Conservation (phyloP, 2,329 filamentous ascomycete species). For the Nemania sp. region DNA sequence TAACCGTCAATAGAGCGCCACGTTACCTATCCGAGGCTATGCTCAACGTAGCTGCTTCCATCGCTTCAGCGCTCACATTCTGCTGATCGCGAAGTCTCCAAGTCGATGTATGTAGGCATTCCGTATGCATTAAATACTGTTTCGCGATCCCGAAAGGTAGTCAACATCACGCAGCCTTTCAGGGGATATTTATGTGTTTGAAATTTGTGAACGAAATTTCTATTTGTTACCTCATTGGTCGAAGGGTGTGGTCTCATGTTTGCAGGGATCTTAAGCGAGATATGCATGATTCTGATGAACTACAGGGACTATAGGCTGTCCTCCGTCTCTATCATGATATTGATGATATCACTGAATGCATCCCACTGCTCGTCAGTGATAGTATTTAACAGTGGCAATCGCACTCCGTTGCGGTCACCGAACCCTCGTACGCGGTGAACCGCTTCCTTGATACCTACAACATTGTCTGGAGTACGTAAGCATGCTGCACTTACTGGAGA, state of each 20-base stretch:
- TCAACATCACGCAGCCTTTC: conserved; percentile 19
- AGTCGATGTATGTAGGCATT: conserved; percentile 13
- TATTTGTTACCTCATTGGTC: conserved; percentile 22
- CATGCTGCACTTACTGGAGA: neutral
- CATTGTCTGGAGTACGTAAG: conserved; percentile 22
- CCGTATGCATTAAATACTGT: conserved; percentile 14
- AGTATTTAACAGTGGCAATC: conserved; percentile 22
- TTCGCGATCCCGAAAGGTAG: conserved; percentile 10
- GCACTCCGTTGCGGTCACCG: conserved; percentile 22
- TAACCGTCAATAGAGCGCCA: conserved; percentile 7
- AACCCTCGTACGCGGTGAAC: conserved; percentile 24
- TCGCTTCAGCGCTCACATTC: neutral
- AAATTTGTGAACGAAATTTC: conserved; percentile 15
- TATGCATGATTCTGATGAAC: conserved; percentile 17
- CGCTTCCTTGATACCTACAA: conserved; percentile 26
- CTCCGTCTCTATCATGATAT: conserved; percentile 25
- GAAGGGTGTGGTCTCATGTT: conserved; percentile 17
- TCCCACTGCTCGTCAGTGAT: conserved; percentile 26
- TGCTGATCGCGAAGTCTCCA: neutral
- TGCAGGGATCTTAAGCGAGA: conserved; percentile 24
- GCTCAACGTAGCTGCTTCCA: conserved; percentile 1
- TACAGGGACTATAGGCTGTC: conserved; percentile 21
- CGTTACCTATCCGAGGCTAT: conserved; percentile 7
- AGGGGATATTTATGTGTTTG: conserved; percentile 18
- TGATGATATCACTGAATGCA: conserved; percentile 19